A percentile compares a stretch with the other conserved stretches of the same genome.
phyloP scores from a whole-genome alignment of 2,329 filamentous ascomycete species.

The Hymenoscyphus infarciens region DNA sequence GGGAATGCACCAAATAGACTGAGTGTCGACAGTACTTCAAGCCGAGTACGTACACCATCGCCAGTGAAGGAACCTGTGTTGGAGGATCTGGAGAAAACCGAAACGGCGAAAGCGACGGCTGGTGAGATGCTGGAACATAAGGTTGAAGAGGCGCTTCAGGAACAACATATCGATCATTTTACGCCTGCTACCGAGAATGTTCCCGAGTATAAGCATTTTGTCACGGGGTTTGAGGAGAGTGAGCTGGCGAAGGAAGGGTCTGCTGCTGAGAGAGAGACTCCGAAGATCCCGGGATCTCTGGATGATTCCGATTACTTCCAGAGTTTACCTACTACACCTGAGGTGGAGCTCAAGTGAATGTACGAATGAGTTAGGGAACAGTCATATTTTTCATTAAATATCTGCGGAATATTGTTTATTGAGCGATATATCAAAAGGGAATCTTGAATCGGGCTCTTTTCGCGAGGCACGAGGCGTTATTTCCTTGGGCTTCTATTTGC shows the following conservation, averaged over 20 bases:
- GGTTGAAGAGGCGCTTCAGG: neutral
- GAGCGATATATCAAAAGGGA: too few relatives aligned
- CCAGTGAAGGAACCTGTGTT: slow-evolving; percentile 7
- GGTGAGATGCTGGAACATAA: slow-evolving; percentile 8
- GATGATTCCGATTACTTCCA: neutral
- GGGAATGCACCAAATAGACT: neutral
- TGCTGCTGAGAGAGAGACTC: neutral
- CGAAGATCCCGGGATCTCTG: neutral
- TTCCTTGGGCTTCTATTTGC: too few relatives aligned
- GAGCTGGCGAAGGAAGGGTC: neutral
- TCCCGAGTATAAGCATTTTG: neutral
- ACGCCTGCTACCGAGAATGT: neutral
- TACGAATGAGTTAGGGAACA: too few relatives aligned
- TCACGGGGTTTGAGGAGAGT: neutral
- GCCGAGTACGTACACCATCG: neutral
- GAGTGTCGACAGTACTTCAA: neutral
- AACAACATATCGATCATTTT: neutral
- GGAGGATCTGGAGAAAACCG: slow-evolving; percentile 11
- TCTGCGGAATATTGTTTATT: too few relatives aligned
- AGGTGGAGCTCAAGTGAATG: too few relatives aligned
- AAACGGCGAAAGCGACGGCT: neutral
- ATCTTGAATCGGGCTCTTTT: too few relatives aligned
- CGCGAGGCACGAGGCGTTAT: too few relatives aligned
- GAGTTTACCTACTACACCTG: too few relatives aligned
- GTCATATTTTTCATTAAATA: too few relatives aligned